Evolutionary conservation across 1,139 yeast species (phyloP), one percentile per base, ranked within the genome.

Genomic region (Pichia cactophila): DNA sequence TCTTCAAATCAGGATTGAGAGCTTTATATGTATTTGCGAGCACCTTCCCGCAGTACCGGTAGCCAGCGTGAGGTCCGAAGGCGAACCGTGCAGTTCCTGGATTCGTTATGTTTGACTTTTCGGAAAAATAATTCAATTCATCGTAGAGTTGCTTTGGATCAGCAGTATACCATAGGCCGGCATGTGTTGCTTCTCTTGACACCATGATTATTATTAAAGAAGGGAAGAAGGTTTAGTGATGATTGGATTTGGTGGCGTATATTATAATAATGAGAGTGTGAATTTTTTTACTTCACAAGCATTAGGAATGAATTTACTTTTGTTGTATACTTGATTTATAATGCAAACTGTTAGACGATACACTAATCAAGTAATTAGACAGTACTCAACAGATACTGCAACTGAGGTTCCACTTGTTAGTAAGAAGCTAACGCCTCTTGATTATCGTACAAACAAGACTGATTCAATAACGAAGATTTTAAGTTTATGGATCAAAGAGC

Each of bases 1-100:
- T 70, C 57, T 80, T 75, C 39, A 76, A 69, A 14, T 69, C 69
- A 2, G 78, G 65, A 60, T 87, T 95, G 77, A 95, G 77, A 0
- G 80, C 78, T 6, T 75, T 75, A 61, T 86, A 92, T 0, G 95
- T 77, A 61, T 86, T 83, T 0, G 92, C 95, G 58, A 92, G 72
- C 0, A 89, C 78, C 12, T 71, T 67, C 0, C 97, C 96, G 39
- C 95, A 83, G 63, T 84, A 92, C 5, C 84, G 63, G 63, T 84
- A 89, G 0, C 98, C 99, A 7, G 99, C 99, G 66, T 92, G 99
- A 0, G 83, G 83, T 3, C 80, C 81, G 5, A 76, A 69, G 2
- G 71, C 61, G 14, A 88, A 69, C 48, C 96, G 70, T 17, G 95
- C 88, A 1, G 26, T 23, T 23, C 29, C 35, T 11, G 35, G 26